phyloP scores from a whole-genome alignment of 176 grass and related monocot species.

The Hsuehochloa calcarea region DNA sequence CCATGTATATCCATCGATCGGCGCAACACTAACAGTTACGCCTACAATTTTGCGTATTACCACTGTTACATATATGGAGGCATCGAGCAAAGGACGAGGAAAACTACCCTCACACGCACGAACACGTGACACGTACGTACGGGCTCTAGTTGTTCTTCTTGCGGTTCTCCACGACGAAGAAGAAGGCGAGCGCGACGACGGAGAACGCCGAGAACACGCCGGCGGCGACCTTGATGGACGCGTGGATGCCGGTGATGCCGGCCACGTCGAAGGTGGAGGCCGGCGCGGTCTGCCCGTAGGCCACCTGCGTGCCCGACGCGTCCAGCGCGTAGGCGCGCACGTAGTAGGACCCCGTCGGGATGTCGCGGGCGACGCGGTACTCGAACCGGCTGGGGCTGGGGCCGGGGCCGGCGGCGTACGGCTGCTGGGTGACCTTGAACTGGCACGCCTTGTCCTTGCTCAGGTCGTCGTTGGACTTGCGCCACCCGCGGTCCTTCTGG shows the following conservation, averaged over 20 bases:
- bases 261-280: slow-evolving; percentile 45
- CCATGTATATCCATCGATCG: not conserved
- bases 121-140: not conserved
- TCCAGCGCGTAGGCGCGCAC: slow-evolving; percentile 68
- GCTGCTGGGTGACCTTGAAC: slow-evolving; percentile 54
- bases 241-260: slow-evolving; percentile 63
- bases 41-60: not conserved
- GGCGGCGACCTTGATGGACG: slow-evolving; percentile 62
- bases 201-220: slow-evolving; percentile 90
- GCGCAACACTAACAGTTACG: not conserved
- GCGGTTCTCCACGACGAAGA: slow-evolving; percentile 72
- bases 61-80: not conserved
- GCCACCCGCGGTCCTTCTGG: slow-evolving; percentile 79
- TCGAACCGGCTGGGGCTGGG: not conserved
- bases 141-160: slow-evolving; percentile 60
- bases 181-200: slow-evolving; percentile 53
- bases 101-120: not conserved
- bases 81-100: not conserved
- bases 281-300: slow-evolving; percentile 65
- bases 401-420: slow-evolving; percentile 26
- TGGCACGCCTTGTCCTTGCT: slow-evolving; percentile 97
- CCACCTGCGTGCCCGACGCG: slow-evolving; percentile 50
- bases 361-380: slow-evolving; percentile 43
- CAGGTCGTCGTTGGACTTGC: slow-evolving; percentile 52
- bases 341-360: slow-evolving; percentile 69